phyloP scores from a whole-genome alignment of 2,329 filamentous ascomycete species.

The Fusarium sp. region DNA sequence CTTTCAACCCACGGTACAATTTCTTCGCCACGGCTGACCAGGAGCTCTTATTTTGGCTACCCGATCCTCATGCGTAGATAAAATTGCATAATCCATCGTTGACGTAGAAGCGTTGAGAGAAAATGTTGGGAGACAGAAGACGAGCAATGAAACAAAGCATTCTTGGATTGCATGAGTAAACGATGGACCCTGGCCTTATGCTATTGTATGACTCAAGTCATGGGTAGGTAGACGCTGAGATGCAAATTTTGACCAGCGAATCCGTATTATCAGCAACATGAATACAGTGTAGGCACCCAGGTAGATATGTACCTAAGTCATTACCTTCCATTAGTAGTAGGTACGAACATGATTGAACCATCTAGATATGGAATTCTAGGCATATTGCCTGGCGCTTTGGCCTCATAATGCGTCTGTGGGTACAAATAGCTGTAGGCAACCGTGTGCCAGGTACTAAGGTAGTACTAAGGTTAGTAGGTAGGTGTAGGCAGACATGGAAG shows the following conservation, averaged over 20 bases:
- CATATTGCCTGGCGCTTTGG: background rate
- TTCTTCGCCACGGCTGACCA: slow-evolving; percentile 90
- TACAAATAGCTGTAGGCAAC: background rate
- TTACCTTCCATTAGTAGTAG: too few species aligned
- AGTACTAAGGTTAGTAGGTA: background rate
- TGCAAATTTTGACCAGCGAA: background rate
- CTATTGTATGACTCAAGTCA: background rate
- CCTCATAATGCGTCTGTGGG: background rate
- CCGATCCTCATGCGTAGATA: slow-evolving; percentile 68
- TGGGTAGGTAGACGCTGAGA: background rate
- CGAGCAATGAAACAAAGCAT: background rate
- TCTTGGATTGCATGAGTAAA: slow-evolving; percentile 1
- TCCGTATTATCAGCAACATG: background rate
- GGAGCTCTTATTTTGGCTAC: slow-evolving; percentile 82
- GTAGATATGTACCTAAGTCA: too few species aligned
- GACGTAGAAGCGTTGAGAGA: background rate
- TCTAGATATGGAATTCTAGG: too few species aligned
- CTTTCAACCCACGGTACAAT: slow-evolving; percentile 92
- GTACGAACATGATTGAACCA: too few species aligned
- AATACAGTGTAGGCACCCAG: background rate
- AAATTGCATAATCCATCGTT: background rate
- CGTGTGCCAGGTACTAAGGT: background rate
- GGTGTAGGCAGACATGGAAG: background rate
- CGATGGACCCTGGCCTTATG: slow-evolving; percentile 28
- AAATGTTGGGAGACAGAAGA: background rate